Evolutionary conservation across 495 filamentous ascomycete genomes (phyloP), one percentile per base, ranked within the genome.

Genomic region (Talaromyces wortmannii): DNA sequence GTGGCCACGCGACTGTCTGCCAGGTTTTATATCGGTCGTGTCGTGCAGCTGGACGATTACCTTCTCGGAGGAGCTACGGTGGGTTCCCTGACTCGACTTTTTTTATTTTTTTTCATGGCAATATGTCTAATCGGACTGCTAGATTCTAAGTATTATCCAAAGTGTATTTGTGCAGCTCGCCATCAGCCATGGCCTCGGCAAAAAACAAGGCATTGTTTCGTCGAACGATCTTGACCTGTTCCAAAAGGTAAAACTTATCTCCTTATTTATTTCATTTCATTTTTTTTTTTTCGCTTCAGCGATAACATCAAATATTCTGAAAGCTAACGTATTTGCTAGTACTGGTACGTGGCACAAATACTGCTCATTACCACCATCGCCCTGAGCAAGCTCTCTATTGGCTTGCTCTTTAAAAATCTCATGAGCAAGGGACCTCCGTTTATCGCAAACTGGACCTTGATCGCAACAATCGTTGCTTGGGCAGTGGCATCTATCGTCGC

Each of bases 281-380:
- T 8, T 10, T 10, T 40, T 13, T 40, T 13, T 40, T 40, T 40
- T 15, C 7, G 13, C 11, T 11, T 7, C 17, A 0, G 36, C 4
- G 15, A 36, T 45, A 6, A 18, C 5, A 17, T 40, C 5, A 13
- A 50, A 6, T 18, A 33, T 12, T 7, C 36, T 5, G 29, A 2
- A 15, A 18, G 31, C 57, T 64, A 42, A 64, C 56, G 32, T 6
- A 23, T 23, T 23, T 44, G 8, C 32, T 32, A 67, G 65, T 65
- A 67, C 47, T 57, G 61, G 56, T 66, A 67, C 56, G 61, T 52
- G 0, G 61, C 65, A n/a, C 65, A 67, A 23, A 62, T 67, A n/a
- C 51, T 67, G 3, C 55, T 65, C 32, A 51, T 67, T 10, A 45
- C 52, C 8, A 58, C 63, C 3, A 61, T 66, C 29, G 55, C 65